Conservation (phyloP, 148 eudicot genomes). For the Vaccinium darrowii region DNA sequence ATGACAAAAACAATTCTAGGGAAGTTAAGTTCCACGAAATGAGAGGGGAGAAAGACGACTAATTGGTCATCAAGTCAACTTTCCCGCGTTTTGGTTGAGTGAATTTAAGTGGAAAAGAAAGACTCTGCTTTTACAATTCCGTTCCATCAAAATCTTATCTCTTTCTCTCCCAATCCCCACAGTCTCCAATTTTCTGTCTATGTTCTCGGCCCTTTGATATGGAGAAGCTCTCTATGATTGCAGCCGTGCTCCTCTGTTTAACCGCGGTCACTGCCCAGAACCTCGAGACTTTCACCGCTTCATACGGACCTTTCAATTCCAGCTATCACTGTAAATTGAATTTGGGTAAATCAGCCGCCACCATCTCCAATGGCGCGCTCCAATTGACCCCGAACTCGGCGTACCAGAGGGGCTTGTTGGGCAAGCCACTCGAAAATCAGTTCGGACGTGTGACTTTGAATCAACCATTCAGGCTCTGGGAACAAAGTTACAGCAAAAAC, state of each 20-base stretch:
- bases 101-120: background rate
- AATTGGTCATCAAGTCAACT: background rate
- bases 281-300: background rate
- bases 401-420: conserved; percentile 12
- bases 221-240: background rate
- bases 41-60: background rate
- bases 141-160: no score
- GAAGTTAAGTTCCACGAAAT: no score
- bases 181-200: background rate
- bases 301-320: conserved; percentile 39
- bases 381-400: conserved; percentile 63
- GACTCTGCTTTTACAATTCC: background rate
- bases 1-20: background rate
- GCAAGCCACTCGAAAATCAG: conserved; percentile 18
- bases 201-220: background rate
- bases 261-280: conserved; percentile 2
- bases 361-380: conserved; percentile 47
- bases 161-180: no score
- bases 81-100: no score
- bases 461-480: conserved; percentile 46
- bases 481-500: background rate
- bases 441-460: conserved; percentile 48
- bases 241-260: conserved; percentile 15
- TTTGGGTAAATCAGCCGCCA: conserved; percentile 34
- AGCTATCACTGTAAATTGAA: background rate